Base-by-base conservation (phyloP, 140 eudicot genomes). In the Stevia rebaudiana region DNA sequence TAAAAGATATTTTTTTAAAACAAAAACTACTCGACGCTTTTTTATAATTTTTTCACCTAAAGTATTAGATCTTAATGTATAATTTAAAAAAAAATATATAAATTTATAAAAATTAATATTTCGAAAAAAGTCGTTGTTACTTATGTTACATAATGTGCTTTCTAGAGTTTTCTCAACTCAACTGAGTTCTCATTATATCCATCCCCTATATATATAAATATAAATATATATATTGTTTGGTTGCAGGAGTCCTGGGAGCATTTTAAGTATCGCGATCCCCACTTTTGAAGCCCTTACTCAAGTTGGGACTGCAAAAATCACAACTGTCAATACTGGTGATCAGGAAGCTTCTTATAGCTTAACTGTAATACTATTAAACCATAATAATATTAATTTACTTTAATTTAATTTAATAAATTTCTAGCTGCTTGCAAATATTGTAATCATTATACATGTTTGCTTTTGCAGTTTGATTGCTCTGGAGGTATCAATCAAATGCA, bases 341-440 rank as follows among this genome's bases (percentile, higher is more conserved):
- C 84, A 86, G 42, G 97, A 90, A 78, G 97, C 97, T 60, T 86
- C 97, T 11, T 90, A 90, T 74, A 90, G 97, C 84, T 79, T 90
- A 64, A 90, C 95, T 70, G 96, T 88, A 82, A 23, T 71, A 18
- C 10, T 43, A 54, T 2, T 48, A 24, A 69, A 35, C 47, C 46
- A 11, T 68, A 40, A 15, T 47, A 18, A 33, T 36, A 59, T 5
- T 36, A 18, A 10, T 59, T 59, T 10, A 10, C 4, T 16, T 59
- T 17, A 5, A 18, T 57, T 5, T 36, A 18, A 10, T 59, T 59
- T 10, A 10, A 10, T 16, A 33, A 9, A 5, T 10, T 57, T 30
- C 9, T 30, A 35, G 65, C 30, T 36, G 47, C 33, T 21, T 16
- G 44, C 24, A 35, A 17, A n/a, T n/a, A n/a, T 58, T 23, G 15